These are phyloP conservation scores for Lagerstroemia speciosa DNA, from an alignment of 345 rosid genomes.

Conservation along the genomic window DNA sequence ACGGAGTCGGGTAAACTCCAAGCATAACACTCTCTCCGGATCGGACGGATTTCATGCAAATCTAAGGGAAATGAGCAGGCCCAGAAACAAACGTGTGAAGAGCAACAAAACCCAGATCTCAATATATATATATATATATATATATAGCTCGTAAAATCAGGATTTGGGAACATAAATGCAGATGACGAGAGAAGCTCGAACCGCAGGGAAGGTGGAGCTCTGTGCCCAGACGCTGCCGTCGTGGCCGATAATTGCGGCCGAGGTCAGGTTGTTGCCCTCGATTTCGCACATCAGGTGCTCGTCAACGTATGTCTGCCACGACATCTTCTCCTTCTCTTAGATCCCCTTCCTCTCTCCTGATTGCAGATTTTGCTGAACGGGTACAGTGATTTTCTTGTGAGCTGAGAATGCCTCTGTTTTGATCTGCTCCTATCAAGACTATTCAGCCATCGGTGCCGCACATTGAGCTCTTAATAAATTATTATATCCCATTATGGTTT, in stretches of 20 bases:
- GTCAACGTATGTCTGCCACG: slow-evolving; percentile 4
- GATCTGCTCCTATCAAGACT: no score
- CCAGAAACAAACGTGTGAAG: not conserved
- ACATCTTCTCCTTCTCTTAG: not conserved
- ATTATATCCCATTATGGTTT: no score
- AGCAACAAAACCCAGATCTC: not conserved
- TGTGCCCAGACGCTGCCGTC: not conserved
- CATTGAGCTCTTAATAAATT: no score
- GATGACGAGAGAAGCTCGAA: not conserved
- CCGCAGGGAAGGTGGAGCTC: not conserved
- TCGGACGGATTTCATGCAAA: slow-evolving; percentile 1
- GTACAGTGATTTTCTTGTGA: no score
- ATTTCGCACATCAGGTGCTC: slow-evolving; percentile 1
- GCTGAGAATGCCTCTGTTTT: no score
- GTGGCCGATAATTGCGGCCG: not conserved
- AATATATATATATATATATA: no score
- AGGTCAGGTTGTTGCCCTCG: slow-evolving; percentile 2
- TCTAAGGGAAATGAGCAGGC: not conserved
- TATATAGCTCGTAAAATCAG: slow-evolving; percentile 4
- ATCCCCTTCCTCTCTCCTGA: no score
- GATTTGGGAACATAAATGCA: no score
- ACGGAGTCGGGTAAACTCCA: not conserved
- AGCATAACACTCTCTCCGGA: not conserved
- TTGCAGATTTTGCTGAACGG: no score
- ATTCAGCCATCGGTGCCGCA: no score